phyloP scores from a whole-genome alignment of 208 protist species.

The Naegleria fowleri region DNA sequence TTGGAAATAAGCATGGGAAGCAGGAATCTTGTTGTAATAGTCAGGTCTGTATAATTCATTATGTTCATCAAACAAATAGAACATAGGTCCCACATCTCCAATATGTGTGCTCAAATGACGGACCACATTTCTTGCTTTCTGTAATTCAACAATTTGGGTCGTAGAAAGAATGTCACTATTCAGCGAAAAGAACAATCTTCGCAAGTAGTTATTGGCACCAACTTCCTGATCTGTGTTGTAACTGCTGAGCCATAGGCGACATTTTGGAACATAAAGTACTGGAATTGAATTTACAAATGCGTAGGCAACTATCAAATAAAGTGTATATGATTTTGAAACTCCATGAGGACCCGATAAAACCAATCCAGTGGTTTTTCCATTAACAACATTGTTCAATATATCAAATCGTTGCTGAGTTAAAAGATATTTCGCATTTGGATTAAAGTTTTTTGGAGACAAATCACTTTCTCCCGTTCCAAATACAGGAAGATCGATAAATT shows the following conservation, averaged over 20 bases:
- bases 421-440: neutral
- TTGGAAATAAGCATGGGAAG: neutral
- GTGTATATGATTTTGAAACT: neutral
- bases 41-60: conserved; percentile 4
- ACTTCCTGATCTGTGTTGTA: neutral
- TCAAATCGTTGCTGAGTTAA: neutral
- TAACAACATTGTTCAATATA: neutral
- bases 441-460: neutral
- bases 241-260: neutral
- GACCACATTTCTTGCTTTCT: neutral
- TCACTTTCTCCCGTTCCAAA: neutral
- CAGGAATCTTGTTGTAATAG: neutral
- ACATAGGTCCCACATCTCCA: neutral
- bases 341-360: no score
- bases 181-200: neutral
- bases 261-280: neutral
- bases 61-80: conserved; percentile 6
- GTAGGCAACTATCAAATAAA: neutral
- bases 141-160: neutral
- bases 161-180: no score
- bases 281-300: neutral
- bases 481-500: neutral
- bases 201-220: neutral
- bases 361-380: neutral
- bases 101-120: neutral